phyloP scores from a whole-genome alignment of 2,329 filamentous ascomycete species.

The Aspergillus floridensis region DNA sequence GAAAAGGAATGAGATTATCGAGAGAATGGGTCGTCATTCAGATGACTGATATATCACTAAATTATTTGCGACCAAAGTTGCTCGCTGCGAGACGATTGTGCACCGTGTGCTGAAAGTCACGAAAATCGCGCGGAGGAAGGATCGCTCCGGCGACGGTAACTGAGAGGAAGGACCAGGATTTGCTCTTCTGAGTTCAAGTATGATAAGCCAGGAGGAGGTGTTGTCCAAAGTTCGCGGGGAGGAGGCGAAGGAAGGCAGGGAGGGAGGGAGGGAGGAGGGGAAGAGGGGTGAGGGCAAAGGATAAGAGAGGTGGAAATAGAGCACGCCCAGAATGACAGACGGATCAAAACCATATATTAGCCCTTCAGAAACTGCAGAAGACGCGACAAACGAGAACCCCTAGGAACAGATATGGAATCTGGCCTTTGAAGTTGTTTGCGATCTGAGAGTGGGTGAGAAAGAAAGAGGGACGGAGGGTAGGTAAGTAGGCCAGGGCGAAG shows the following conservation, averaged over 20 bases:
- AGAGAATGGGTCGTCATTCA: slow-evolving; percentile 27
- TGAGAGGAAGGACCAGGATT: not conserved
- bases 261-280: not conserved
- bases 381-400: not conserved
- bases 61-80: not conserved
- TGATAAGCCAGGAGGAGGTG: not conserved
- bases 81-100: not conserved
- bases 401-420: not conserved
- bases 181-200: not conserved
- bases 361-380: not conserved
- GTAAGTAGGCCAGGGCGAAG: not conserved
- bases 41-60: slow-evolving; percentile 3
- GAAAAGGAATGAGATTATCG: slow-evolving; percentile 8
- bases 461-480: not conserved
- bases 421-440: not conserved
- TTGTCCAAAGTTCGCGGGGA: not conserved
- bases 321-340: not conserved
- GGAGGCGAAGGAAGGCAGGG: not conserved
- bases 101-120: not conserved
- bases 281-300: not conserved
- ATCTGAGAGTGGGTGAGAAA: not conserved
- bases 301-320: not conserved
- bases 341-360: not conserved
- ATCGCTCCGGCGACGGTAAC: not conserved
- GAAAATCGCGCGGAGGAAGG: not conserved